Base-by-base conservation (phyloP, 2,329 filamentous ascomycete genomes). In the Zelopaecilomyces penicillatus region DNA sequence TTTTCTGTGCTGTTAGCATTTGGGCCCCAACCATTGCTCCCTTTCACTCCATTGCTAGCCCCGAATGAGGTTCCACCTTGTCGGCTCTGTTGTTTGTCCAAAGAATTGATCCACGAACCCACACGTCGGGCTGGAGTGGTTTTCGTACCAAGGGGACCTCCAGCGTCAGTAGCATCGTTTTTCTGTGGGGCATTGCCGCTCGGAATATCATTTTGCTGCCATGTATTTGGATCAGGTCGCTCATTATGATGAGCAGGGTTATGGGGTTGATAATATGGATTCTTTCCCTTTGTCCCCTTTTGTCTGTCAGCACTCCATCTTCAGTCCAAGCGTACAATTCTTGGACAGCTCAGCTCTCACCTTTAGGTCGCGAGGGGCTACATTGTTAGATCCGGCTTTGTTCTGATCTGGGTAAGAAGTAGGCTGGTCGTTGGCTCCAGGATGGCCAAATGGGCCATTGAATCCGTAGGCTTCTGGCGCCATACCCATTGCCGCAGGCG, bases 351-450 rank as follows among this genome's bases (percentile, higher is more conserved):
- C 9, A 32, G 3, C n/a, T 12, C 10, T 30, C 6, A 49, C 47
- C 44, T 44, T 42, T 38, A 44, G 9, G 11, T 31, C 28, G 9
- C 42, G 42, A 3, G 61, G 61, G 1, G 51, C 56, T 31, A 65
- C 56, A 36, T 66, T 65, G 50, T 63, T 59, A 7, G 43, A 43
- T 6, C 57, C 56, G 7, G 45, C 48, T 27, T 53, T 49, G 30
- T 55, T 56, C 33, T 52, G 56, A 33, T 41, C 45, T 44, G 57
- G 56, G 38, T 44, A 55, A 1, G 49, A 49, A 29, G 42, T 5
- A 4, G 54, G 36, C 3, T 44, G 53, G 8, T 28, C 34, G 8
- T 50, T 50, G 9, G 41, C 45, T 7, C 30, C 37, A 37, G 31
- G 27, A 39, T 39, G 37, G 36, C 45, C 45, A 42, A 52, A 54